A percentile compares a stretch with the other conserved stretches of the same genome.
phyloP scores from a whole-genome alignment of 2,329 filamentous ascomycete species.

The Fusarium sterilihyphosum region DNA sequence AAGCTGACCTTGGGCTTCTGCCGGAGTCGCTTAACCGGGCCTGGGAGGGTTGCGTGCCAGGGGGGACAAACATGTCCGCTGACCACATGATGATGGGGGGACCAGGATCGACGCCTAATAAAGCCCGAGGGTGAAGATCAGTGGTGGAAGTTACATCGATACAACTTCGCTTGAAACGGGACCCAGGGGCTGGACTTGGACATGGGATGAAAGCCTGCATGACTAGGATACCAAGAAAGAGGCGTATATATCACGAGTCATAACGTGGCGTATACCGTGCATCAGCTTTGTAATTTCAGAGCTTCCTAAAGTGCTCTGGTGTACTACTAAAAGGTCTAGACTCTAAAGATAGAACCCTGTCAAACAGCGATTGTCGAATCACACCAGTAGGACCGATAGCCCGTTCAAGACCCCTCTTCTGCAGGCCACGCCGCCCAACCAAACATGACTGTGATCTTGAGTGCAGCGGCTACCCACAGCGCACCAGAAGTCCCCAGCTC shows the following conservation, averaged over 20 bases:
- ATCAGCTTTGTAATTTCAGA: neutral
- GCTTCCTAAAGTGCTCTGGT: conserved; percentile 7
- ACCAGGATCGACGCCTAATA: neutral
- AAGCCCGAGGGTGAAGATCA: neutral
- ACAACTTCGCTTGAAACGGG: neutral
- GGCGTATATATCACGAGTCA: neutral
- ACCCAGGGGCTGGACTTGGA: neutral
- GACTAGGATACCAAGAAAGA: neutral
- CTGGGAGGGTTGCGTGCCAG: conserved; percentile 9
- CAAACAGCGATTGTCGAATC: neutral
- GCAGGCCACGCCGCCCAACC: conserved; percentile 71
- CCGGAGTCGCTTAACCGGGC: neutral
- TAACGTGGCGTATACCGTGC: neutral
- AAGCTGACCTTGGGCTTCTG: conserved; percentile 8
- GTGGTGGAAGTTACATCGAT: neutral
- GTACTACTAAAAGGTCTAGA: neutral
- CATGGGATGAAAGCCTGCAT: neutral
- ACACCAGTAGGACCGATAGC: neutral
- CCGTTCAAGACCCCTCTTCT: conserved; percentile 46
- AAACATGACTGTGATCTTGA: conserved; percentile 66
- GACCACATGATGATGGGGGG: neutral
- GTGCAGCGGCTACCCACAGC: conserved; percentile 66
- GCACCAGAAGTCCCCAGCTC: conserved; percentile 61
- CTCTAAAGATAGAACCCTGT: neutral
- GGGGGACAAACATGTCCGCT: neutral